A percentile compares a stretch with the other conserved stretches of the same genome.
phyloP scores from a whole-genome alignment of 2,329 filamentous ascomycete genomes.

The Hypoxylon sp. region DNA sequence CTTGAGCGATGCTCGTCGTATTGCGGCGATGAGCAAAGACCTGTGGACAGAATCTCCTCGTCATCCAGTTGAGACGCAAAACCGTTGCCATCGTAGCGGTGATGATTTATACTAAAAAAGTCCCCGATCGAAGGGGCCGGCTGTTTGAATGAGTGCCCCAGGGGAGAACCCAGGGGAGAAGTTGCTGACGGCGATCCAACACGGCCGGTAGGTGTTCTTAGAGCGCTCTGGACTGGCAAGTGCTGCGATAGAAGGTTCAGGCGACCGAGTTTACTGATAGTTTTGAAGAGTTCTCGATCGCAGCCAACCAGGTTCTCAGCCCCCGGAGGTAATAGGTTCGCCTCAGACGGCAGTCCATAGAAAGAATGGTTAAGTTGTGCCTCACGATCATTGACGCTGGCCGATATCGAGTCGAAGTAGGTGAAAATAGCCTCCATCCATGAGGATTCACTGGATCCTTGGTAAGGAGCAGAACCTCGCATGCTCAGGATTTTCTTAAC shows the following conservation, averaged over 20 bases:
- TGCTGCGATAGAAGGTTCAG: constrained; percentile 86
- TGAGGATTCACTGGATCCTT: constrained; percentile 74
- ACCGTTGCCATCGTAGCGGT: constrained; percentile 75
- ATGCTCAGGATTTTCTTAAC: constrained; percentile 90
- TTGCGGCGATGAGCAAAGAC: constrained; percentile 57
- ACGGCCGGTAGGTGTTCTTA: constrained; percentile 45
- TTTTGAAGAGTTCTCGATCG: constrained; percentile 86
- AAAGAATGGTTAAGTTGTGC: constrained; percentile 79
- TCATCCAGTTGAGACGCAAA: constrained; percentile 69
- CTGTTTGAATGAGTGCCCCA: constrained; percentile 59
- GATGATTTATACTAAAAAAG: constrained; percentile 65
- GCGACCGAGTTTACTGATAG: constrained; percentile 84
- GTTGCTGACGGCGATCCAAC: constrained; percentile 48
- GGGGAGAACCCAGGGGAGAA: constrained; percentile 58
- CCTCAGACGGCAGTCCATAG: constrained; percentile 65
- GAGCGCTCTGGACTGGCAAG: constrained; percentile 63
- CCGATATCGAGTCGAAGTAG: constrained; percentile 93
- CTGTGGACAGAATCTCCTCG: constrained; percentile 63
- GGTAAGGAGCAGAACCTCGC: constrained; percentile 68
- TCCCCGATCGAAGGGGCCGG: constrained; percentile 56
- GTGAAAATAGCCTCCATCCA: constrained; percentile 96
- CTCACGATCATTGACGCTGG: constrained; percentile 91
- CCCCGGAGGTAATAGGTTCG: constrained; percentile 67
- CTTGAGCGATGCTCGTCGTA: constrained; percentile 70
- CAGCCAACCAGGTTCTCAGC: constrained; percentile 90